Conservation (phyloP, 306 rosid genomes). For the Arachis stenosperma region DNA sequence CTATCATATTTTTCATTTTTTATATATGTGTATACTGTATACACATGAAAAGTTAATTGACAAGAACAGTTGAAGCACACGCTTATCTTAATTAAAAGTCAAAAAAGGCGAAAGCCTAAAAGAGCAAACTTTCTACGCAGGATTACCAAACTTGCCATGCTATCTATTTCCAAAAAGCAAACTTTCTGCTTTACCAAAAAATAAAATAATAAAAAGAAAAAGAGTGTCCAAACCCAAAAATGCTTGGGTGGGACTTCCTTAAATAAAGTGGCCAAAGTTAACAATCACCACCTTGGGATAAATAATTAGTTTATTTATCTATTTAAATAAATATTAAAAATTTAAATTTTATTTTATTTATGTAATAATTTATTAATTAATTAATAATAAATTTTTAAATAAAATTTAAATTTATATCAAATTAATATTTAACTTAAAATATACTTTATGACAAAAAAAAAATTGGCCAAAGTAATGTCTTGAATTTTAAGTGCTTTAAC, state of each 20-base stretch:
- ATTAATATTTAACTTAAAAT: no score
- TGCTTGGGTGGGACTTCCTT: slow-evolving; percentile 13
- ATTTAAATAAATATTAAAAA: no score
- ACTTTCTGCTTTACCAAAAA: slow-evolving; percentile 27
- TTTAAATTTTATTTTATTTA: no score
- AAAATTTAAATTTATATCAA: no score
- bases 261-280: slow-evolving; percentile 19
- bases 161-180: slow-evolving; percentile 21
- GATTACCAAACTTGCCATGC: slow-evolving; percentile 25
- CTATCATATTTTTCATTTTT: neutral
- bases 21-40: no score
- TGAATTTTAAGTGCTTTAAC: neutral
- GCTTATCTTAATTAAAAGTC: slow-evolving; percentile 29
- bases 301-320: no score
- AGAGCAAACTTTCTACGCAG: slow-evolving; percentile 7
- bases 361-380: no score
- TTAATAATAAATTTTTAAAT: no score
- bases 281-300: no score
- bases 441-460: no score
- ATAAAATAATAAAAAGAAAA: neutral
- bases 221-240: neutral
- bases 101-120: neutral
- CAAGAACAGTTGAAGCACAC: neutral
- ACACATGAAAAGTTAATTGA: neutral
- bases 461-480: neutral